Evolutionary conservation across 2,329 filamentous ascomycete genomes (phyloP).

Genomic region (Phaeosphaeria sp.): DNA sequence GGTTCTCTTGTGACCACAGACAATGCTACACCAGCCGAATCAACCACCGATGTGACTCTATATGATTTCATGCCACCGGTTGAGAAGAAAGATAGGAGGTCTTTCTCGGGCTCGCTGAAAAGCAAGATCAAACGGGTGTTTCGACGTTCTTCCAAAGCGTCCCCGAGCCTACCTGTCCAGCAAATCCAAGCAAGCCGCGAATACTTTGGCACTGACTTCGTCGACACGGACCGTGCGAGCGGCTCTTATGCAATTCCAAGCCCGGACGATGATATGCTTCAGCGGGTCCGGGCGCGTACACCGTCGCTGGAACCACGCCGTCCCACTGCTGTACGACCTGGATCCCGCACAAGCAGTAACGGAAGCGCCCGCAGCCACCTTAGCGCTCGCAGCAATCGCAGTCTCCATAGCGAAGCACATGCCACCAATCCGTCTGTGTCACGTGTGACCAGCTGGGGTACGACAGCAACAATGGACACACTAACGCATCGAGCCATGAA

Average conservation of each 20-base stretch:
- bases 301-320: slow-evolving; percentile 27
- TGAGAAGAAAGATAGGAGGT: slow-evolving; percentile 63
- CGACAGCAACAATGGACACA: slow-evolving; percentile 65
- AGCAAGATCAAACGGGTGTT: slow-evolving; percentile 67
- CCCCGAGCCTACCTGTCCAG: slow-evolving; percentile 56
- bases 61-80: slow-evolving; percentile 32
- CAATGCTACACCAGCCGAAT: slow-evolving; percentile 15
- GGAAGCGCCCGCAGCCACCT: slow-evolving; percentile 25
- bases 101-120: slow-evolving; percentile 67
- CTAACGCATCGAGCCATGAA: slow-evolving; percentile 60
- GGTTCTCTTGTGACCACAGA: slow-evolving; percentile 16
- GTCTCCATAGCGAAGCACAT: slow-evolving; percentile 46
- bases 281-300: slow-evolving; percentile 39
- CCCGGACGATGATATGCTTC: slow-evolving; percentile 55
- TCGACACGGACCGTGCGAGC: slow-evolving; percentile 19
- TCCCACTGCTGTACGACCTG: slow-evolving; percentile 18
- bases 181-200: slow-evolving; percentile 58
- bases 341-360: slow-evolving; percentile 30
- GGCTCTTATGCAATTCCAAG: slow-evolving; percentile 44
- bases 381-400: slow-evolving; percentile 27
- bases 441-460: slow-evolving; percentile 74
- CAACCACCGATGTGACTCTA: slow-evolving; percentile 14
- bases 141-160: slow-evolving; percentile 45
- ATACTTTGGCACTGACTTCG: slow-evolving; percentile 40
- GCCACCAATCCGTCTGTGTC: slow-evolving; percentile 59